Base-by-base conservation (phyloP, 2,329 filamentous ascomycete genomes). In the Xylariaceae sp. region DNA sequence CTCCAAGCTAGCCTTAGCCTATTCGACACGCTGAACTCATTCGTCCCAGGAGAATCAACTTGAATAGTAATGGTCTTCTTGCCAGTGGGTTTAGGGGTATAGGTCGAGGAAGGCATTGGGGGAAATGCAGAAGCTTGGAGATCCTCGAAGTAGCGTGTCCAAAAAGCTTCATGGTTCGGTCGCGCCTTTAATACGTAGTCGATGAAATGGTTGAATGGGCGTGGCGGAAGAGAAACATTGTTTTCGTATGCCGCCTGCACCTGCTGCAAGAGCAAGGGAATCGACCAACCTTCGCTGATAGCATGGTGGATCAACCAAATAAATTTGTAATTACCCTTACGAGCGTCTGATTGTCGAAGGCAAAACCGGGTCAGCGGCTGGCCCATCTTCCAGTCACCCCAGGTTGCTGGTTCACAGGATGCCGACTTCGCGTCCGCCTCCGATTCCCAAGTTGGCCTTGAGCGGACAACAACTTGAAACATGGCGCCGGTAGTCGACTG, bases 1-100 rank as follows among this genome's bases (percentile, higher is more conserved):
- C 34, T 15, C 47, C 53, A 55, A 2, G 53, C 53, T 8, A 55
- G 40, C 18, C 39, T 51, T 6, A 51, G 53, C 22, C 53, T 40
- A 12, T 51, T 55, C 18, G 53, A 39, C 1, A 47, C 52, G 12
- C 36, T 47, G n/a, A 16, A 54, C 19, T 51, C 43, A 8, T 37
- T 34, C 15, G 6, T 48, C 16, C n/a, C 42, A 10, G 15, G 29
- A 1, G 4, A 9, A 13, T 47, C 37, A 29, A 54, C 34, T 15
- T 32, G 29, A 13, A 54, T 54, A 2, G 12, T 42, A 19, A 54
- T 8, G 5, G 43, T 47, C 47, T 34, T 51, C 43, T 18, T 51
- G 5, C 22, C 30, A 6, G 48, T 46, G 12, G 53, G 39, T 18
- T 36, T n/a, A 6, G 53, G 48, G 1, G 19, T 48, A 32, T 51